Evolutionary conservation across 2,329 filamentous ascomycete species (phyloP), one percentile per base, ranked within the genome.

Genomic region (Beauveria caledonica): DNA sequence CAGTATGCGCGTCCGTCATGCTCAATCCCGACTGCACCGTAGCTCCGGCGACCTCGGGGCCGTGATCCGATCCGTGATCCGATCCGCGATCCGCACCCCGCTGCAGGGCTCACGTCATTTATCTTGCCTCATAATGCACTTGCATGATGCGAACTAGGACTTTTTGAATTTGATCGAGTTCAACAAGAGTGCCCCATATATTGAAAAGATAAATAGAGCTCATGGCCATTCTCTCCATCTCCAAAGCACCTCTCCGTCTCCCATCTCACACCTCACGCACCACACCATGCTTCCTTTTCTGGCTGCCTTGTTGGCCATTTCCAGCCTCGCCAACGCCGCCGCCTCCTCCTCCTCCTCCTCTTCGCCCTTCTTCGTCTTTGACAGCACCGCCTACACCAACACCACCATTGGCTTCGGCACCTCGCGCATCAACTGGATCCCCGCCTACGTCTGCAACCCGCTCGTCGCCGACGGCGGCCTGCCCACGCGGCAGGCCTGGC

Each of bases 401-500:
- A 62, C 50, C 17, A 50, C 42, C 36, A 56, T 62, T 15, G 60
- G 60, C 44, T 56, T 55, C 50, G 57, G 50, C 5, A n/a, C 60
- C 33, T 59, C 60, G 13, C 45, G 45, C 57, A 60, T 62, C 42
- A 62, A 62, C 27, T 60, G 57, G 56, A 51, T 62, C 23, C 60
- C 60, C 8, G 49, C 48, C 2, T 50, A 55, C 33, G 49, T 60
- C 7, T 62, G 60, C 50, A 60, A 45, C 33, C 60, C 60, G 5
- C 56, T 62, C 21, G 48, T 46, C 11, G 48, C 48, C 6, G 44
- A 60, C 23, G 57, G 57, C 15, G 50, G 33, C 15, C 19, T 56
- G 2, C 60, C 60, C 13, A 23, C 60, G 13, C 56, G 25, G 11
- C 11, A 39, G 21, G 27, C 25, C 33, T 62, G 60, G 60, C 45